phyloP scores from a whole-genome alignment of 1,139 yeast genomes.

The Diutina rugosa region DNA sequence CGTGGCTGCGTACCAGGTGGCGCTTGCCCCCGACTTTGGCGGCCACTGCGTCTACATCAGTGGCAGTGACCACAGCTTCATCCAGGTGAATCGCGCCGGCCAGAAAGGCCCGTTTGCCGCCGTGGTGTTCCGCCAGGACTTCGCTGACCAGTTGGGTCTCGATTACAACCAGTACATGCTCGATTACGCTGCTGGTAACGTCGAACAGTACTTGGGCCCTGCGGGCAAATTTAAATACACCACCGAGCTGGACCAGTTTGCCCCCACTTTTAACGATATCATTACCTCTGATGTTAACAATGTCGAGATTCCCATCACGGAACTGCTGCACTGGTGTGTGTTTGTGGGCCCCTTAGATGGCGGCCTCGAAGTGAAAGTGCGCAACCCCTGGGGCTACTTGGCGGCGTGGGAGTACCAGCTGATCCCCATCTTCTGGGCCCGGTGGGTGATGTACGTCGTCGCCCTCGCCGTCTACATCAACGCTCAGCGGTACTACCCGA shows the following conservation, averaged over 20 bases:
- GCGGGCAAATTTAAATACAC: neutral
- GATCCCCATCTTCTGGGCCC: neutral
- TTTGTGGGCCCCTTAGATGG: neutral
- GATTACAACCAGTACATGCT: neutral
- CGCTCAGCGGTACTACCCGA: neutral
- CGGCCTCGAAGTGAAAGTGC: neutral
- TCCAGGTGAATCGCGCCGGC: neutral
- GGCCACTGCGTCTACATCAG: neutral
- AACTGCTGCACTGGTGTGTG: neutral
- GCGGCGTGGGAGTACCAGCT: conserved; percentile 1
- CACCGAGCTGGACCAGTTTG: neutral
- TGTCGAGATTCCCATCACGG: neutral
- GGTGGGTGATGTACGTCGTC: neutral
- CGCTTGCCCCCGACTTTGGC: neutral
- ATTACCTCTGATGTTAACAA: neutral
- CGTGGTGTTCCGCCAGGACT: neutral
- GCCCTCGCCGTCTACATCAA: neutral
- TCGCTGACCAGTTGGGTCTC: neutral
- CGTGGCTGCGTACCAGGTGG: neutral
- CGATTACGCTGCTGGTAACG: neutral
- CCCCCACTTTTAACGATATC: neutral
- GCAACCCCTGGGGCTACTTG: neutral
- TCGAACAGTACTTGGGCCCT: neutral
- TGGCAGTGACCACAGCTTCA: neutral
- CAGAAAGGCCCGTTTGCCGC: neutral